Conservation (phyloP, 2,329 filamentous ascomycete genomes). For the Neospermospora avenae region DNA sequence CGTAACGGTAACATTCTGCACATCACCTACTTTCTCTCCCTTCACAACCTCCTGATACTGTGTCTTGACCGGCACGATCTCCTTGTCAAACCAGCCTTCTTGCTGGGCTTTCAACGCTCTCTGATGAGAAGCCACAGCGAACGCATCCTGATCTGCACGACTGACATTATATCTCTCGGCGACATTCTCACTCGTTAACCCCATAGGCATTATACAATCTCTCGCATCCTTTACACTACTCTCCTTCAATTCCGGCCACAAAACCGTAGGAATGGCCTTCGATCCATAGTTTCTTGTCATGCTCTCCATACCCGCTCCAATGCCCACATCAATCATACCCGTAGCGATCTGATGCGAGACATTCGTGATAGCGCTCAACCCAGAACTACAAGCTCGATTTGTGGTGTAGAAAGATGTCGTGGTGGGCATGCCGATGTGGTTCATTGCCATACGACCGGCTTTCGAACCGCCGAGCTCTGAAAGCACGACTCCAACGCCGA, state of each 20-base stretch:
- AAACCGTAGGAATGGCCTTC: constrained; percentile 76
- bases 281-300: constrained; percentile 91
- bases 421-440: constrained; percentile 74
- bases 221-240: constrained; percentile 64
- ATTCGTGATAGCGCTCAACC: constrained; percentile 71
- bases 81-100: constrained; percentile 66
- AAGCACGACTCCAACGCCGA: constrained; percentile 84
- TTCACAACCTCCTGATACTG: constrained; percentile 59
- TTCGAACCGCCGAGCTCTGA: constrained; percentile 89
- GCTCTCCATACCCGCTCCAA: constrained; percentile 91
- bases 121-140: constrained; percentile 71
- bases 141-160: constrained; percentile 75
- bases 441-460: constrained; percentile 85
- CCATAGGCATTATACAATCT: constrained; percentile 95
- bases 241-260: constrained; percentile 72
- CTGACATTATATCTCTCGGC: constrained; percentile 71
- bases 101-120: constrained; percentile 69
- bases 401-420: constrained; percentile 78
- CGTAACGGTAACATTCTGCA: constrained; percentile 62
- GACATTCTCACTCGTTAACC: constrained; percentile 85
- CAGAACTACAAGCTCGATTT: constrained; percentile 81
- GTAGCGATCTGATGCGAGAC: constrained; percentile 73
- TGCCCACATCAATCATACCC: constrained; percentile 68
- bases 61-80: constrained; percentile 80
- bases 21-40: constrained; percentile 52